A percentile compares a stretch with the other conserved stretches of the same genome.
Evolutionary conservation across 1,284 basidiomycete genomes (phyloP).

Genomic region (Spongispora temasekensis): DNA sequence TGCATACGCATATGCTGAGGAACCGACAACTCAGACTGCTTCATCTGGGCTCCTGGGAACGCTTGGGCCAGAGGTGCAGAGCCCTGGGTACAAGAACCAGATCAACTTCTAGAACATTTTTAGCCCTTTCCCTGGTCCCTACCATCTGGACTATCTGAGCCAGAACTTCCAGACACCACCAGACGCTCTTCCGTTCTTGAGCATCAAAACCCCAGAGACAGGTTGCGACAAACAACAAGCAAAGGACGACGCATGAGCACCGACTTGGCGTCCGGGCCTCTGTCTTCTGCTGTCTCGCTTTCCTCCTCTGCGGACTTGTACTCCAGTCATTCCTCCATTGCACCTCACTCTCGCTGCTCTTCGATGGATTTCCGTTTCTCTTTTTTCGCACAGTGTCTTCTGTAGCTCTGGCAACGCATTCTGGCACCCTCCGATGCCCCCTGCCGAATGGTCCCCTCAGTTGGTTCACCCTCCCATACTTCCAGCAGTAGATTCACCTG

Average conservation of each 20-base stretch:
- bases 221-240: conserved; percentile 10
- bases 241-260: conserved; percentile 66
- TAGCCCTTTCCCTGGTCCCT: conserved; percentile 62
- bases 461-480: conserved; percentile 65
- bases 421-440: conserved; percentile 74
- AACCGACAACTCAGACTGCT: conserved; percentile 43
- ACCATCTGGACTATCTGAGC: conserved; percentile 66
- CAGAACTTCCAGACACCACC: conserved; percentile 46
- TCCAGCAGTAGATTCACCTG: conserved; percentile 44
- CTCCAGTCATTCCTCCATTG: conserved; percentile 44
- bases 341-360: conserved; percentile 46
- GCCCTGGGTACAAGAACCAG: conserved; percentile 34
- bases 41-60: conserved; percentile 66
- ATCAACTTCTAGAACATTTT: conserved; percentile 29
- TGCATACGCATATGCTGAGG: conserved; percentile 43
- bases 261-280: conserved; percentile 67
- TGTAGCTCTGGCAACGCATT: conserved; percentile 57
- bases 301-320: conserved; percentile 45
- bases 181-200: conserved; percentile 53
- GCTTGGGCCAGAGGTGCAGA: conserved; percentile 48
- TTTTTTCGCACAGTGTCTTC: conserved; percentile 44
- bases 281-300: conserved; percentile 58
- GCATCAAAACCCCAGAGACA: conserved; percentile 45
- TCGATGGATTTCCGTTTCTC: conserved; percentile 68
- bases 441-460: conserved; percentile 50